A percentile compares a stretch with the other conserved stretches of the same genome.
These are phyloP conservation scores for Globisporangium megalacanthum DNA, from an alignment of 352 stramenopile genomes.

Conservation along the genomic window DNA sequence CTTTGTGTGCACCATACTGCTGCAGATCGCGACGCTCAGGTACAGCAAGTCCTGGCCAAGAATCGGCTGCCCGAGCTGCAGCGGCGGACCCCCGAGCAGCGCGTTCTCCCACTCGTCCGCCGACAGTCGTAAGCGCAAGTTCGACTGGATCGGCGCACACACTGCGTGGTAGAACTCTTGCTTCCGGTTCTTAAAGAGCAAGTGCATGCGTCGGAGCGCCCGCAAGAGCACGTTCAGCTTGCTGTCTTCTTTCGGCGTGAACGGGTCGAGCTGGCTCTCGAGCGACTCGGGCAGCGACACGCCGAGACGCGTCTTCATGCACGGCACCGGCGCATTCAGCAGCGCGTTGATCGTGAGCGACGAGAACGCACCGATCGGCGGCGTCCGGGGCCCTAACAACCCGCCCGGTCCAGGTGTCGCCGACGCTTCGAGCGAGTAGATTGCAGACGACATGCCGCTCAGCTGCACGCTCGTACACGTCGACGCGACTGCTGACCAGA, in stretches of 20 bases:
- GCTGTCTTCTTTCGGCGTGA: constrained; percentile 68
- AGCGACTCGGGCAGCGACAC: constrained; percentile 64
- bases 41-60: constrained; percentile 76
- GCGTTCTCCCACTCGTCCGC: constrained; percentile 46
- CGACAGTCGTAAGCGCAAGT: constrained; percentile 37
- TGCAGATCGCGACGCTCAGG: constrained; percentile 66
- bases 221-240: constrained; percentile 72
- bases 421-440: constrained; percentile 40
- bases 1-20: constrained; percentile 71
- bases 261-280: constrained; percentile 61
- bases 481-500: constrained; percentile 65
- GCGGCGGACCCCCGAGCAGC: constrained; percentile 35
- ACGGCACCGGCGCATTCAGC: constrained; percentile 43
- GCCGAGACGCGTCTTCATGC: constrained; percentile 51
- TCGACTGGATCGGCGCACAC: constrained; percentile 38
- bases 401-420: constrained; percentile 15
- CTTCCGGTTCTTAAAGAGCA: constrained; percentile 53
- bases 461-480: constrained; percentile 61
- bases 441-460: constrained; percentile 63
- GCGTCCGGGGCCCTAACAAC: constrained; percentile 2
- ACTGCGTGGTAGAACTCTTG: constrained; percentile 48
- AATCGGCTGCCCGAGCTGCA: constrained; percentile 55
- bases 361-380: constrained; percentile 37
- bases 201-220: constrained; percentile 39
- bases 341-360: constrained; percentile 67